Evolutionary conservation across 257 asterid species (phyloP).

Genomic region (Nicotiana paniculata): DNA sequence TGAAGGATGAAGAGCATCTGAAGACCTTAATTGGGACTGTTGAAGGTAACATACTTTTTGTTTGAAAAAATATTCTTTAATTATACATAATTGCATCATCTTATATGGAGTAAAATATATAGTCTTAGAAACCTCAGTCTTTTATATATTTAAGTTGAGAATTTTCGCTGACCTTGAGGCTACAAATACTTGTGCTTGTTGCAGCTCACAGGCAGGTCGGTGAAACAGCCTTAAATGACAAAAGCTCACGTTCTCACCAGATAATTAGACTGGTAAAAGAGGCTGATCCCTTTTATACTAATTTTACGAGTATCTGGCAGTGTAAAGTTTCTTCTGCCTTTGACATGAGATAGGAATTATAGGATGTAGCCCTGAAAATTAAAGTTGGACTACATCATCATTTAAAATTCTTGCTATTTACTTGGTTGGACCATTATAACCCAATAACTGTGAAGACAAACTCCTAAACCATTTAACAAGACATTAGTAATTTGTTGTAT

Average conservation of each 20-base stretch:
- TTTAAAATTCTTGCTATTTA: neutral
- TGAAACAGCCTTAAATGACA: constrained; percentile 85
- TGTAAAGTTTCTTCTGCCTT: neutral
- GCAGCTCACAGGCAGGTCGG: constrained; percentile 97
- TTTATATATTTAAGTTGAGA: neutral
- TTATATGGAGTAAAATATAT: neutral
- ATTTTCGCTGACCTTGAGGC: constrained; percentile 3
- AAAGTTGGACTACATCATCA: neutral
- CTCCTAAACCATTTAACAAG: neutral
- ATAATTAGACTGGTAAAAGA: constrained; percentile 77
- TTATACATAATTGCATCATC: neutral
- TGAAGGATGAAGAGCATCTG: constrained; percentile 68
- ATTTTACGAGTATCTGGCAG: neutral
- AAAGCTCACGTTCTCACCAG: constrained; percentile 98
- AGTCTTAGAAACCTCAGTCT: neutral
- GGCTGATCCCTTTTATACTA: neutral
- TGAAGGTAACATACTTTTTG: constrained; percentile 49
- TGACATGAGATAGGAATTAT: neutral
- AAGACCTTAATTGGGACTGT: constrained; percentile 63
- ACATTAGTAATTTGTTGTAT: neutral
- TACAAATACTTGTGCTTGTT: constrained; percentile 25
- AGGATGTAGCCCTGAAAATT: neutral
- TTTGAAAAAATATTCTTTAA: neutral
- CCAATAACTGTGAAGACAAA: neutral
- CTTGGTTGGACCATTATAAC: neutral